These are phyloP conservation scores for Yarrowia porcina DNA, from an alignment of 805 yeast species.

Conservation along the genomic window DNA sequence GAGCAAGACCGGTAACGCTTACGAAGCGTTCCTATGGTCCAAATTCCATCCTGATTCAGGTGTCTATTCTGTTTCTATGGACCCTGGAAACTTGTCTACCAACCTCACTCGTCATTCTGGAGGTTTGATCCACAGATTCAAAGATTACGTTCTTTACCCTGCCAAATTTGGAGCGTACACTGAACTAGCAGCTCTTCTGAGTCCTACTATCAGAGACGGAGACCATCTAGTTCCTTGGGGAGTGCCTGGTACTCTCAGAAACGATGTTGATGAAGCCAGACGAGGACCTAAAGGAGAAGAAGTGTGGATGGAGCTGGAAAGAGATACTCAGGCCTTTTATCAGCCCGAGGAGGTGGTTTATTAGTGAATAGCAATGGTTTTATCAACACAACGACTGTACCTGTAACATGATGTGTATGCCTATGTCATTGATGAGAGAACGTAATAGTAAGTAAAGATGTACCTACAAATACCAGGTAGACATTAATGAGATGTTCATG, in stretches of 20 bases:
- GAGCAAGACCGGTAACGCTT: slow-evolving; percentile 44
- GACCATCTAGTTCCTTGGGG: slow-evolving; percentile 47
- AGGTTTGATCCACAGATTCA: neutral
- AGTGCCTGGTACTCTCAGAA: slow-evolving; percentile 39
- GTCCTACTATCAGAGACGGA: slow-evolving; percentile 43
- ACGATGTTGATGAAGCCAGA: slow-evolving; percentile 40
- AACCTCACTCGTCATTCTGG: slow-evolving; percentile 38
- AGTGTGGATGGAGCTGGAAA: slow-evolving; percentile 41
- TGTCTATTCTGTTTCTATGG: slow-evolving; percentile 40
- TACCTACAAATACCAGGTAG: too few species aligned
- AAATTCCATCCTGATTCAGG: slow-evolving; percentile 37
- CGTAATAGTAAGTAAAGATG: too few species aligned
- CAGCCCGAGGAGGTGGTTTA: neutral
- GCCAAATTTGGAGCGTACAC: slow-evolving; percentile 46
- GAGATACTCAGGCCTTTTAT: slow-evolving; percentile 27
- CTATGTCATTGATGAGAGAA: too few species aligned
- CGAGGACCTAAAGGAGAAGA: slow-evolving; percentile 39
- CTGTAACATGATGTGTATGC: too few species aligned
- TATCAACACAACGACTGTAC: too few species aligned
- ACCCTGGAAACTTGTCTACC: slow-evolving; percentile 45
- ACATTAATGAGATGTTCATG: too few species aligned
- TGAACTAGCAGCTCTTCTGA: slow-evolving; percentile 45
- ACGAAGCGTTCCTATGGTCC: slow-evolving; percentile 42
- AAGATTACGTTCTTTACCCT: slow-evolving; percentile 28
- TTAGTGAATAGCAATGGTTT: too few species aligned